phyloP scores from a whole-genome alignment of 129 eudicot genomes.

The Chrysanthemum seticuspe region DNA sequence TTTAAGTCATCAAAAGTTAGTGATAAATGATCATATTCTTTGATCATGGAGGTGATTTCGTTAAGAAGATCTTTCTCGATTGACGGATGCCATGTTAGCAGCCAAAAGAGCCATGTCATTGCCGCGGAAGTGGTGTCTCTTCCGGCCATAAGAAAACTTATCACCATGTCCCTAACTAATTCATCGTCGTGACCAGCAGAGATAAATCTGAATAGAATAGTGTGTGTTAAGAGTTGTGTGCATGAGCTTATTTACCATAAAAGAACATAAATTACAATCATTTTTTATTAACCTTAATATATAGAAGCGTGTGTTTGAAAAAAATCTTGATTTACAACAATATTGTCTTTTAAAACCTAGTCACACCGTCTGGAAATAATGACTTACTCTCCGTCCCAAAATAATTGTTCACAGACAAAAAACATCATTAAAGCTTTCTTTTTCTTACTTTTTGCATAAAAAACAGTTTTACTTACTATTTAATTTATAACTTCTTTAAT shows the following conservation, averaged over 20 bases:
- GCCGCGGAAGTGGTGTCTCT: constrained; percentile 70
- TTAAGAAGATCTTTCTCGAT: constrained; percentile 14
- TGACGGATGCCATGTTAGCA: constrained; percentile 28
- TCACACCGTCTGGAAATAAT: too few species aligned
- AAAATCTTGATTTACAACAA: too few species aligned
- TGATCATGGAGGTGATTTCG: constrained; percentile 3
- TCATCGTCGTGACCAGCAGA: constrained; percentile 39
- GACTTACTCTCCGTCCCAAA: too few species aligned
- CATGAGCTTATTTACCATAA: constrained; percentile 14
- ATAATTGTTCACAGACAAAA: too few species aligned
- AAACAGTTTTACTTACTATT: too few species aligned
- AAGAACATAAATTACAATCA: constrained; percentile 23
- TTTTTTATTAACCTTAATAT: background rate
- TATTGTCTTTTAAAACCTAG: background rate
- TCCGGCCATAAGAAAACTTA: constrained; percentile 67
- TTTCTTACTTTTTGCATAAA: too few species aligned
- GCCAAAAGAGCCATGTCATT: constrained; percentile 68
- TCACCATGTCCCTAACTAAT: constrained; percentile 56
- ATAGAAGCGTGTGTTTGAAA: too few species aligned
- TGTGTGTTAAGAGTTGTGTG: too few species aligned
- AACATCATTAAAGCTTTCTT: too few species aligned
- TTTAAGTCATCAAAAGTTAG: constrained; percentile 38
- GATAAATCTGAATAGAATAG: constrained; percentile 22
- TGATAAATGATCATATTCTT: background rate
- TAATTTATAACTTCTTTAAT: too few species aligned